A percentile compares a stretch with the other conserved stretches of the same genome.
Conservation (phyloP, 345 rosid genomes). For the Eutrema heterophyllum region DNA sequence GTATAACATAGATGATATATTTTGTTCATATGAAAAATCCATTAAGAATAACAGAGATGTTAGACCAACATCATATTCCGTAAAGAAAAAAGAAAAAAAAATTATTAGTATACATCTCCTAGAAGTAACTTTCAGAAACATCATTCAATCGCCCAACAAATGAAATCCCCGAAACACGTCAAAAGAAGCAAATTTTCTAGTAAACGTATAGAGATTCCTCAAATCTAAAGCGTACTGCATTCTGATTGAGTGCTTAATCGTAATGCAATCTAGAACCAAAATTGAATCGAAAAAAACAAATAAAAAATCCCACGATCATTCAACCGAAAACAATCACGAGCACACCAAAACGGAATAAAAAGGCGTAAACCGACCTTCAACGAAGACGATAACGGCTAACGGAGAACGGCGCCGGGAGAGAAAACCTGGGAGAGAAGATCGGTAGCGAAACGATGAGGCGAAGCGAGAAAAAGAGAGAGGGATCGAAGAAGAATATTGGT, state of each 20-base stretch:
- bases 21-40: neutral
- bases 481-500: slow-evolving; percentile 8
- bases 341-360: neutral
- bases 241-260: slow-evolving; percentile 11
- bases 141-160: neutral
- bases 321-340: neutral
- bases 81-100: neutral
- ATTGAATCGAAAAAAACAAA: neutral
- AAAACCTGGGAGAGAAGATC: neutral
- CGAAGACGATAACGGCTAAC: neutral
- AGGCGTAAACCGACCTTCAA: slow-evolving; percentile 3
- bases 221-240: slow-evolving; percentile 13
- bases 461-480: neutral
- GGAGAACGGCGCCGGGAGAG: neutral
- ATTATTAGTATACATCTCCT: neutral
- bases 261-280: slow-evolving; percentile 1
- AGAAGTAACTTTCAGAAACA: slow-evolving; percentile 4
- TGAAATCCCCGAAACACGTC: neutral
- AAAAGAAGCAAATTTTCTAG: neutral
- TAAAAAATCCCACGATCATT: neutral
- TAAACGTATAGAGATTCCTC: slow-evolving; percentile 14
- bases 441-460: neutral
- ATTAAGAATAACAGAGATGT: neutral
- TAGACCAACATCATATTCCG: neutral
- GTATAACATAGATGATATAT: neutral